Conservation (phyloP, 163 green algal genomes). For the Scenedesmus sp. region DNA sequence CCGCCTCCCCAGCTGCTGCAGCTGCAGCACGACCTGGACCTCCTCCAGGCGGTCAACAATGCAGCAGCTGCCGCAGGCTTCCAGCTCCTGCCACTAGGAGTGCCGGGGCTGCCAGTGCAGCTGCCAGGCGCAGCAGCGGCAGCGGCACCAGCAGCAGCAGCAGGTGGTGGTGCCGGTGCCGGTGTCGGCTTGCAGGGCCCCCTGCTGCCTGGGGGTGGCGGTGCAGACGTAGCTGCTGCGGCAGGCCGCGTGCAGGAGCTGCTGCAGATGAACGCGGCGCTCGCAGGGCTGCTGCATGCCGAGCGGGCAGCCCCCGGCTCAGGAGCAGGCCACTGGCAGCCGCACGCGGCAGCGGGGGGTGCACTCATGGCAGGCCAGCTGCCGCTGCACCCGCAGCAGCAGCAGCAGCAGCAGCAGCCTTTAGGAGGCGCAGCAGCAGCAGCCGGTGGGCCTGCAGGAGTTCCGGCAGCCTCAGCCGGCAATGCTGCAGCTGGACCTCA, state of each 20-base stretch:
- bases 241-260: not conserved
- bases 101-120: too few species aligned
- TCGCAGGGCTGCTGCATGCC: too few species aligned
- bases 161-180: not conserved
- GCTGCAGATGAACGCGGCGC: not conserved
- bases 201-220: not conserved
- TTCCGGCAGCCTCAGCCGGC: not conserved
- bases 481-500: not conserved
- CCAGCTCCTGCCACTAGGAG: too few species aligned
- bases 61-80: not conserved
- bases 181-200: too few species aligned
- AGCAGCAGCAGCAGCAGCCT: not conserved
- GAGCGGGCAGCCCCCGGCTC: not conserved
- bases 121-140: not conserved
- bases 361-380: not conserved
- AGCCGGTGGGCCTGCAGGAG: not conserved
- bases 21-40: too few species aligned
- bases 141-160: not conserved
- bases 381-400: not conserved
- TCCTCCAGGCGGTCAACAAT: not conserved
- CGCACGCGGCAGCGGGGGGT: not conserved
- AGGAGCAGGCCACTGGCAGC: not conserved
- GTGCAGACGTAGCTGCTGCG: not conserved
- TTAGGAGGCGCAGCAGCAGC: not conserved
- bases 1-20: not conserved